Percentiles rank a stretch among this genome's conserved stretches.
These are phyloP conservation scores for Aristolochia fimbriata DNA, from an alignment of 164 flowering plant species.

Conservation along the genomic window DNA sequence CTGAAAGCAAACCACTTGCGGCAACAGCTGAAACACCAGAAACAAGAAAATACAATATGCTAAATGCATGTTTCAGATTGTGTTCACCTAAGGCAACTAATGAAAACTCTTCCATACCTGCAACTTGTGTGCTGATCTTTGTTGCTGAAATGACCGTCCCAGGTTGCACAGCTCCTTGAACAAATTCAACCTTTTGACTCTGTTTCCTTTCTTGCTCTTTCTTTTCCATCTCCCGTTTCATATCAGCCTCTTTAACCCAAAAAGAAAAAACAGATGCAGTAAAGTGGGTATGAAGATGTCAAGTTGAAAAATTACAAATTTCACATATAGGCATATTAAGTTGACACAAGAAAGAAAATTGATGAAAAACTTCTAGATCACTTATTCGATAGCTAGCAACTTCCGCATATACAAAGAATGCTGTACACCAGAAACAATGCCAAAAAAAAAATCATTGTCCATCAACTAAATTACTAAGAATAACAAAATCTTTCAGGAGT, in stretches of 20 bases:
- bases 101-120: conserved; percentile 31
- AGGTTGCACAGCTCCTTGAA: conserved; percentile 52
- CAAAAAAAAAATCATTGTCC: no score
- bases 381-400: background rate
- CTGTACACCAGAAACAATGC: background rate
- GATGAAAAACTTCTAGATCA: background rate
- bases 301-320: background rate
- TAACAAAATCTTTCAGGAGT: no score
- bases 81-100: background rate
- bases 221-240: conserved; percentile 77
- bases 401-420: background rate
- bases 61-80: no score
- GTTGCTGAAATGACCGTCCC: conserved; percentile 31
- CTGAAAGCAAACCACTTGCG: conserved; percentile 28
- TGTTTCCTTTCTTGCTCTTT: conserved; percentile 83
- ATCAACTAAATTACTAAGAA: no score
- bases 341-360: background rate
- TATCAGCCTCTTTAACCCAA: conserved; percentile 56
- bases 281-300: background rate
- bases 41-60: conserved; percentile 5
- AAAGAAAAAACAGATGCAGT: background rate
- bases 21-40: conserved; percentile 35
- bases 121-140: conserved; percentile 40
- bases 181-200: conserved; percentile 68
- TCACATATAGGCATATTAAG: background rate